Percentiles rank a stretch among this genome's conserved stretches.
Conservation (phyloP, 2,329 filamentous ascomycete genomes). For the Orbilia oligospora region DNA sequence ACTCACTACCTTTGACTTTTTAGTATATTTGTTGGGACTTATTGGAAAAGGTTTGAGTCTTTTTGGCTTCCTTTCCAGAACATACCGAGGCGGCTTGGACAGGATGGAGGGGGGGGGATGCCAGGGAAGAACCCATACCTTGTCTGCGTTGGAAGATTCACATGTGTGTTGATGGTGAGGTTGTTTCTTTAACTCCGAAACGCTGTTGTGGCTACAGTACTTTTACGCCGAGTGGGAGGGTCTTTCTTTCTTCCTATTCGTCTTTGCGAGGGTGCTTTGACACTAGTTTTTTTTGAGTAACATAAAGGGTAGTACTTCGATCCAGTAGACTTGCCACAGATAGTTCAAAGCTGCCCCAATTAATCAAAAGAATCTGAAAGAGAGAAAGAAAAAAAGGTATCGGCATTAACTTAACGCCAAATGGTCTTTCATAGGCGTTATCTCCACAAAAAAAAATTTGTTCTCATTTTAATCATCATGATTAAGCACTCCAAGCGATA, state of each 20-base stretch:
- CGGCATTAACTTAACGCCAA: conserved; percentile 1
- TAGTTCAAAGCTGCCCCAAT: neutral
- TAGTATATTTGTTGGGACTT: conserved; percentile 18
- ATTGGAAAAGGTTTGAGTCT: conserved; percentile 15
- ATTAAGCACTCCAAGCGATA: neutral
- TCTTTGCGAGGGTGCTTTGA: conserved; percentile 12
- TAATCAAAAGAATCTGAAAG: conserved; percentile 15
- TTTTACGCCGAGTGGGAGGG: neutral
- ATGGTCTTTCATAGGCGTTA: neutral
- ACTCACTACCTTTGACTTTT: neutral
- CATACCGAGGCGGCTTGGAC: conserved; percentile 25
- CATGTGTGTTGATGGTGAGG: conserved; percentile 50
- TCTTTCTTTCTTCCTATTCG: conserved; percentile 9
- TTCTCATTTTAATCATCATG: neutral
- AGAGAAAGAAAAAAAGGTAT: neutral
- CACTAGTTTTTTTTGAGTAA: conserved; percentile 40
- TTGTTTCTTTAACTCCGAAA: conserved; percentile 50
- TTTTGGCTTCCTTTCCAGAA: neutral
- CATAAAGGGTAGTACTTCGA: conserved; percentile 18
- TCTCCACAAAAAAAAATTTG: conserved; percentile 5
- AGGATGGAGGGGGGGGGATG: neutral
- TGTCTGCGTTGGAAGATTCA: conserved; percentile 11
- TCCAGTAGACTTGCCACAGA: neutral
- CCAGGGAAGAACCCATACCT: conserved; percentile 12
- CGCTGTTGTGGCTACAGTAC: neutral